Base-by-base conservation (phyloP, 768 basidiomycete species). In the Ephemerocybe angulata region DNA sequence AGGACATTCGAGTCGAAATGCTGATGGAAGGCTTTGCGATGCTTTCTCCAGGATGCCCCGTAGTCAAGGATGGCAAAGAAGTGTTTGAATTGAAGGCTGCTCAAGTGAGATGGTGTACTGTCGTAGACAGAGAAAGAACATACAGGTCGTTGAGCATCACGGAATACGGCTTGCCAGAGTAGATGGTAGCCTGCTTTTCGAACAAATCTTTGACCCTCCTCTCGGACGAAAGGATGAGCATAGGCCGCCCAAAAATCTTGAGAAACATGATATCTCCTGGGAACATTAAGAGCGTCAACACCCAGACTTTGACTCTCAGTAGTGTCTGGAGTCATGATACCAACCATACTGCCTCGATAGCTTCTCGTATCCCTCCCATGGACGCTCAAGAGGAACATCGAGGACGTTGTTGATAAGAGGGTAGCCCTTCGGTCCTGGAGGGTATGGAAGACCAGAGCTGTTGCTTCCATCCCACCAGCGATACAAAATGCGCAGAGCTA, bases 201-300 rank as follows among this genome's bases (percentile, higher is more conserved):
- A 86, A 76, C 1, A 85, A 72, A 25, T 85, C 83, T 35, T 68
- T 65, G 1, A 51, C 72, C 69, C 61, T 73, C 72, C 58, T 76
- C 5, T 56, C 29, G 10, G 53, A 60, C 21, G 62, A 60, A 3
- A 71, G 47, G 13, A 69, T 52, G 10, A 71, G 48, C 25, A 67
- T 60, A 6, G 58, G 59, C 29, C 65, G 64, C 13, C 67, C 78
- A 3, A 84, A 63, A 27, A 80, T 71, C 49, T 73, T 72, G 50
- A 82, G 69, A 59, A 76, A 80, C 1, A 83, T 73, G 55, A 85
- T 66, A 54, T 81, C 80, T 13, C 84, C 84, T 82, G 3, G 1
- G 37, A 25, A 37, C 27, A 21, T 15, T 38, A 3, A 1, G 38
- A 10, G 13, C 15, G 30, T 49, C 24, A 28, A 15, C 27, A 8